Conservation (phyloP, 148 eudicot species). For the Pouteria glomerata region DNA sequence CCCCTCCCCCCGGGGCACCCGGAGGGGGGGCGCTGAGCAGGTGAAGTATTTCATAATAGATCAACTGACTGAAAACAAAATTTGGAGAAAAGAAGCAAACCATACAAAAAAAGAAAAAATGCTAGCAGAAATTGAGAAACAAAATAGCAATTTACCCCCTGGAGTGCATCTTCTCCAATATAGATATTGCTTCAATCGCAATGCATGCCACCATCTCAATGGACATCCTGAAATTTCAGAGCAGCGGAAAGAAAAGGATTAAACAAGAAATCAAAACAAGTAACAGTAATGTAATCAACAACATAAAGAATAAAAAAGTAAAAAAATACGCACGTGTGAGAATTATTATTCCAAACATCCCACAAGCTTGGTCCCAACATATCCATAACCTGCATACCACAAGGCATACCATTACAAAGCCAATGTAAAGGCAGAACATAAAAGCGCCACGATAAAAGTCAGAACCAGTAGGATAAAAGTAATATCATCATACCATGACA, state of each 20-base stretch:
- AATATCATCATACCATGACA: slow-evolving; percentile 47
- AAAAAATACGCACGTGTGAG: slow-evolving; percentile 41
- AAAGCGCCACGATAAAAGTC: neutral
- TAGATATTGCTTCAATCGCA: slow-evolving; percentile 79
- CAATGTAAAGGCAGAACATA: neutral
- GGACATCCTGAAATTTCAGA: slow-evolving; percentile 61
- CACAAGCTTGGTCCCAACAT: slow-evolving; percentile 82
- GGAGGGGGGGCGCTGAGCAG: too few species aligned
- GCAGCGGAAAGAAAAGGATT: neutral
- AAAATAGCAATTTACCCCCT: slow-evolving; percentile 44
- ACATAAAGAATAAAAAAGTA: neutral
- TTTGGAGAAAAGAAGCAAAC: neutral
- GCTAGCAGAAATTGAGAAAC: neutral
- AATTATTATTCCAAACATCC: slow-evolving; percentile 76
- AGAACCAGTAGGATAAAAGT: neutral
- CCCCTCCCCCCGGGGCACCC: too few species aligned
- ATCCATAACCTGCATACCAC: slow-evolving; percentile 67
- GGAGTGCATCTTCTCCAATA: slow-evolving; percentile 74
- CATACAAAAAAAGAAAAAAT: neutral
- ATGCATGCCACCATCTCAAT: slow-evolving; percentile 87
- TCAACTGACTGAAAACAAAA: slow-evolving; percentile 1
- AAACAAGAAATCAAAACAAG: neutral
- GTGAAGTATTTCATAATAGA: too few species aligned
- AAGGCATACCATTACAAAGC: neutral
- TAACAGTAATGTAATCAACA: neutral